Evolutionary conservation across 2,329 filamentous ascomycete genomes (phyloP), one percentile per base, ranked within the genome.

Genomic region (Fusarium musae): DNA sequence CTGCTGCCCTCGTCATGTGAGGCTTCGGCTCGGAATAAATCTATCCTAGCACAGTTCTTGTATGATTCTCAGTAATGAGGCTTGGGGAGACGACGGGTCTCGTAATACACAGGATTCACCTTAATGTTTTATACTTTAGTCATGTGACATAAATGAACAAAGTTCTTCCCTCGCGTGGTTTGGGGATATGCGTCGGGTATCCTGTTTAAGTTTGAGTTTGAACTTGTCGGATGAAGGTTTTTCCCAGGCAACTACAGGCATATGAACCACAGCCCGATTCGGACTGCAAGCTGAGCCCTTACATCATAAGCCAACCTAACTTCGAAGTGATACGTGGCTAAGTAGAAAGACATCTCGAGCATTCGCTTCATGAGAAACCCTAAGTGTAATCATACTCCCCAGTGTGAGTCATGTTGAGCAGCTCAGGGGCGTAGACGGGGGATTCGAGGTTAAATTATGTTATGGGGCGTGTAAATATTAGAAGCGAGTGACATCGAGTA

Each of bases 1-100:
- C 63, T 9, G 42, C 40, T 5, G 49, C 64, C 10, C 26, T 68
- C 9, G 23, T 50, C 16, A 28, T 68, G 42, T 68, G 19, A 59
- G 11, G 2, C n/a, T 1, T 8, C 12, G 10, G 11, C 15, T 21
- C 8, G 32, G 43, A 36, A 17, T 21, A 36, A n/a, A 11, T 49
- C 13, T 26, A 4, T 26, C 6, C 12, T 37, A 1, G 15, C 9
- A 15, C 4, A 36, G 5, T 15, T 28, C 11, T 47, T 58, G n/a
- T 58, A 16, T 36, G 2, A 28, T 36, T 5, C 7, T 36, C 32
- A 19, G 9, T 30, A 17, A 23, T 36, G 15, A 28, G 11, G 26
- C 13, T 40, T 30, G 23, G 50, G 34, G 10, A 8, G 23, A 9
- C 7, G 2, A 16, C 3, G 15, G 15, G 19, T 17, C 5, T n/a